Evolutionary conservation across 2,329 filamentous ascomycete species (phyloP).

Genomic region (Nemania abortiva): DNA sequence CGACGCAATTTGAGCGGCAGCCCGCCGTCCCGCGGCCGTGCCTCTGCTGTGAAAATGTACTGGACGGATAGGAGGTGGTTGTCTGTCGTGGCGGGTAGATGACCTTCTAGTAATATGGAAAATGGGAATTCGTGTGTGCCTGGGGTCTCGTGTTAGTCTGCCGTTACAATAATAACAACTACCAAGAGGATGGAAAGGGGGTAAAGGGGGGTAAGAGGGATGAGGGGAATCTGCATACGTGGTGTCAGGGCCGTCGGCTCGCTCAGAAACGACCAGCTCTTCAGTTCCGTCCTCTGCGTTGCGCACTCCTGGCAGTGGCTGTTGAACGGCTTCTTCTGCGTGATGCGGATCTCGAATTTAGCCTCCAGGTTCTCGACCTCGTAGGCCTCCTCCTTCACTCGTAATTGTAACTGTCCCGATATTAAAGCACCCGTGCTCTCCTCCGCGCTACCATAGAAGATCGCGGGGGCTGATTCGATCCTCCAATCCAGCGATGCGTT

Average conservation of each 20-base stretch:
- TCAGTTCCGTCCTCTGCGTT: conserved; percentile 77
- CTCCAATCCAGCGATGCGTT: conserved; percentile 64
- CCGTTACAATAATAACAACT: not conserved
- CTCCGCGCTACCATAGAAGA: conserved; percentile 82
- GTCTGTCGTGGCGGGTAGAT: conserved; percentile 86
- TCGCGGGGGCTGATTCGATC: conserved; percentile 87
- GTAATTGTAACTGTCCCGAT: conserved; percentile 83
- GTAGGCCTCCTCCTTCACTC: conserved; percentile 74
- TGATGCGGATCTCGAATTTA: conserved; percentile 75
- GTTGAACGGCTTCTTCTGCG: conserved; percentile 85
- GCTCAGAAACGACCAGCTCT: conserved; percentile 81
- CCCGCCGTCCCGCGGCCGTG: conserved; percentile 71
- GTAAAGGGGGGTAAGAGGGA: not conserved
- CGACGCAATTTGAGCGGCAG: conserved; percentile 72
- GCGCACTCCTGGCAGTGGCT: conserved; percentile 83
- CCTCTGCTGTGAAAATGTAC: conserved; percentile 81
- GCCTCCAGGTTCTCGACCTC: conserved; percentile 81
- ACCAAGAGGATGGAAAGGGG: not conserved
- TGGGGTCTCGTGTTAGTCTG: conserved; percentile 51
- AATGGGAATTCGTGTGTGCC: conserved; percentile 87
- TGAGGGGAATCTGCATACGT: conserved; percentile 54
- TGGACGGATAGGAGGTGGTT: conserved; percentile 78
- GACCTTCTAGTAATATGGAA: conserved; percentile 84
- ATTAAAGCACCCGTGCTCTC: conserved; percentile 86
- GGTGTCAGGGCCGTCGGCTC: conserved; percentile 64